These are phyloP conservation scores for Quercus engelmannii DNA, from an alignment of 306 rosid genomes.

Conservation along the genomic window DNA sequence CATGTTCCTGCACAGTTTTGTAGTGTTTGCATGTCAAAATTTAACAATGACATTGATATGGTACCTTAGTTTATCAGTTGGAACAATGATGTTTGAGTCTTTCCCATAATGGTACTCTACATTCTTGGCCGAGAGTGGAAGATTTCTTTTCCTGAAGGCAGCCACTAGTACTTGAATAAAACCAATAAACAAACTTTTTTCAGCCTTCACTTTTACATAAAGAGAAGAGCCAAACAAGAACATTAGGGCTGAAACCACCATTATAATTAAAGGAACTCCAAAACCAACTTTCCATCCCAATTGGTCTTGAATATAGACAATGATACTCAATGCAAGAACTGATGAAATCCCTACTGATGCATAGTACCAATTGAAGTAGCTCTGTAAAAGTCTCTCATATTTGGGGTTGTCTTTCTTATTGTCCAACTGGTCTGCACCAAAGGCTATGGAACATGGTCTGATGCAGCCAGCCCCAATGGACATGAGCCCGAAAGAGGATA, in stretches of 20 bases:
- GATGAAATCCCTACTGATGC: slow-evolving; percentile 27
- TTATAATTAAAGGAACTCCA: slow-evolving; percentile 40
- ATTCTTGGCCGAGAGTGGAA: slow-evolving; percentile 14
- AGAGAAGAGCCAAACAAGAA: slow-evolving; percentile 39
- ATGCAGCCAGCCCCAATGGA: slow-evolving; percentile 63
- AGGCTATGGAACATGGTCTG: slow-evolving; percentile 55
- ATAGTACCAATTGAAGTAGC: slow-evolving; percentile 51
- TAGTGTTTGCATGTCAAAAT: background rate
- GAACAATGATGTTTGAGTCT: slow-evolving; percentile 18
- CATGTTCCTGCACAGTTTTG: background rate
- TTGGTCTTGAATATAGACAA: slow-evolving; percentile 47
- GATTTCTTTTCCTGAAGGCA: slow-evolving; percentile 34
- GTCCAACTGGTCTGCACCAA: slow-evolving; percentile 52
- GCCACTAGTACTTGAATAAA: slow-evolving; percentile 34
- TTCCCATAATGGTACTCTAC: slow-evolving; percentile 25
- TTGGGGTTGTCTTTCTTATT: slow-evolving; percentile 4
- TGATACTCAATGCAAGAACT: slow-evolving; percentile 24
- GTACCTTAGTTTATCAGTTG: slow-evolving; percentile 39
- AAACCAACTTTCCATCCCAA: slow-evolving; percentile 54
- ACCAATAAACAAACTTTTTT: slow-evolving; percentile 23
- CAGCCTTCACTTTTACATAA: slow-evolving; percentile 32
- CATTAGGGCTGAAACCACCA: slow-evolving; percentile 30
- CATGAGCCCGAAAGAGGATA: slow-evolving; percentile 32
- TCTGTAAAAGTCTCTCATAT: slow-evolving; percentile 23
- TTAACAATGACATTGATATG: background rate